Percentiles rank a stretch among this genome's conserved stretches.
These are phyloP conservation scores for Penicillium angulare DNA, from an alignment of 495 filamentous ascomycete species.

Conservation along the genomic window DNA sequence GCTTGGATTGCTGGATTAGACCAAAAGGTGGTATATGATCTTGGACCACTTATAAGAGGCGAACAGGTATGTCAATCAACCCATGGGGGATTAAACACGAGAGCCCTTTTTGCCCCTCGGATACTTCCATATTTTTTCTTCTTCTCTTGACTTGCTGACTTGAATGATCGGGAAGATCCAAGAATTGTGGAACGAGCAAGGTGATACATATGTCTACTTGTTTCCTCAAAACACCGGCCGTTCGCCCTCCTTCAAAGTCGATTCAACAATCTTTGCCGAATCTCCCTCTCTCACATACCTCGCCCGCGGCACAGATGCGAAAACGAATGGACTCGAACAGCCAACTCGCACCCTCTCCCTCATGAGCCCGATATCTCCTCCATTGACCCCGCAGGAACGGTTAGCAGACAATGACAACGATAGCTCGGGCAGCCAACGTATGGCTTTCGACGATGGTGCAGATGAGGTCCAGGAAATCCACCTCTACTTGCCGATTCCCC, in stretches of 20 bases:
- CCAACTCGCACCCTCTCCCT: conserved; percentile 40
- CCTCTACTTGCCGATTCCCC: conserved; percentile 65
- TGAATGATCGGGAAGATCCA: conserved; percentile 53
- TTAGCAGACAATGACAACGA: conserved; percentile 41
- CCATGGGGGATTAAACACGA: too few species aligned
- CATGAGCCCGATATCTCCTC: conserved; percentile 41
- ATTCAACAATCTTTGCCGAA: conserved; percentile 67
- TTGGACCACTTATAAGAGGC: conserved; percentile 52
- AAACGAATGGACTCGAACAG: conserved; percentile 36
- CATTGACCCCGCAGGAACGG: conserved; percentile 33
- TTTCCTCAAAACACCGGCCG: conserved; percentile 64
- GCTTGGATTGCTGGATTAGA: conserved; percentile 65
- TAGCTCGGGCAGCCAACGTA: conserved; percentile 42
- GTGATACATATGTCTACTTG: conserved; percentile 82
- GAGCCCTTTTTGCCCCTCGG: too few species aligned
- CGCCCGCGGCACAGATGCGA: conserved; percentile 59
- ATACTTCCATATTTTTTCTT: too few species aligned
- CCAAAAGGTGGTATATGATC: conserved; percentile 61
- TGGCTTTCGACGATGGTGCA: conserved; percentile 39
- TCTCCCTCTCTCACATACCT: conserved; percentile 68
- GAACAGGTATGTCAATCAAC: conserved; percentile 61
- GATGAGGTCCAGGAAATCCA: conserved; percentile 58
- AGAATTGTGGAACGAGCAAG: conserved; percentile 85
- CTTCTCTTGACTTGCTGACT: too few species aligned
- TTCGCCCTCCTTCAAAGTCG: conserved; percentile 75